These are phyloP conservation scores for Zychaea mexicana DNA, from an alignment of 371 early-diverging fungal species.

Conservation along the genomic window DNA sequence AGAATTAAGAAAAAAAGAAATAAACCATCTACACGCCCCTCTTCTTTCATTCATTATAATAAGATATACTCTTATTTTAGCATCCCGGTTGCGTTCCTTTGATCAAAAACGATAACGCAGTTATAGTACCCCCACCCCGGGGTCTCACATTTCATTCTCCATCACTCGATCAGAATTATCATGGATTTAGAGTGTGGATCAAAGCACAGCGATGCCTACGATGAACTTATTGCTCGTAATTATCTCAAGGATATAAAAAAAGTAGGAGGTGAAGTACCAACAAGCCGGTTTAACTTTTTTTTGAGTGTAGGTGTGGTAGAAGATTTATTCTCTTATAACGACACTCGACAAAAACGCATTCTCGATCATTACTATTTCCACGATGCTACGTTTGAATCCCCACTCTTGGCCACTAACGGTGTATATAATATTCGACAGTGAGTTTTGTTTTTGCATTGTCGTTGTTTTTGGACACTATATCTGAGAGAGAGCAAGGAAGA, in stretches of 20 bases:
- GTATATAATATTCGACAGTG: conserved; percentile 25
- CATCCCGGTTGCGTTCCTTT: too few relatives aligned
- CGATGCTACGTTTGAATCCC: conserved; percentile 24
- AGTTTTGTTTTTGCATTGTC: conserved; percentile 2
- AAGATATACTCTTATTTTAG: too few relatives aligned
- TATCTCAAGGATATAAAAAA: background rate
- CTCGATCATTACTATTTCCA: conserved; percentile 23
- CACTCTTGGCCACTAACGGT: conserved; percentile 16
- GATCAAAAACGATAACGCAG: too few relatives aligned
- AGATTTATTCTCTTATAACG: conserved; percentile 24
- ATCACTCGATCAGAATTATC: background rate
- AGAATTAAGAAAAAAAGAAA: too few relatives aligned
- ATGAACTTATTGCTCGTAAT: conserved; percentile 12
- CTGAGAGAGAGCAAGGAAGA: too few relatives aligned
- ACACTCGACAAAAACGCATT: conserved; percentile 16
- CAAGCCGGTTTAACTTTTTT: background rate
- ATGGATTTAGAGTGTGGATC: conserved; percentile 11
- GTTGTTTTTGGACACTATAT: too few relatives aligned
- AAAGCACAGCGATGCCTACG: conserved; percentile 4
- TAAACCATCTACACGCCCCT: too few relatives aligned
- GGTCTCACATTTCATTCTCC: background rate
- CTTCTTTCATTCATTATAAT: too few relatives aligned
- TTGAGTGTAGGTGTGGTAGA: conserved; percentile 12
- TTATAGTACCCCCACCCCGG: background rate
- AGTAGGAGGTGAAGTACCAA: background rate